These are phyloP conservation scores for Termitomyces bulborhizus DNA, from an alignment of 768 basidiomycete species.

Conservation along the genomic window DNA sequence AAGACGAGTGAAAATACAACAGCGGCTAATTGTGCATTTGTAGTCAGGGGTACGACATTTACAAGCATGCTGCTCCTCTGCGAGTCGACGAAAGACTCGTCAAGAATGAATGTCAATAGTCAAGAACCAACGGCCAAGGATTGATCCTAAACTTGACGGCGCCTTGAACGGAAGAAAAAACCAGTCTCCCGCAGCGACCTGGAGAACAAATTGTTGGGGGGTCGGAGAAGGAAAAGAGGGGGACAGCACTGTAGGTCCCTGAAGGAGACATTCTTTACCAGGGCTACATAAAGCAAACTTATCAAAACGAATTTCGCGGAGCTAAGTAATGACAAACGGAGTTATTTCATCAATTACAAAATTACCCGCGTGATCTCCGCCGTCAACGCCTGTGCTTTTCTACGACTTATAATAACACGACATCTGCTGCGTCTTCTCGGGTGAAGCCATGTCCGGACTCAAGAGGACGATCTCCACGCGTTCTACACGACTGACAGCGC, in stretches of 20 bases:
- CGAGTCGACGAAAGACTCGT: constrained; percentile 1
- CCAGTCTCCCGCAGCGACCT: neutral
- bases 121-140: neutral
- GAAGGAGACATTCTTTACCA: constrained; percentile 3
- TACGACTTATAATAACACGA: neutral
- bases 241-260: neutral
- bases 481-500: constrained; percentile 27
- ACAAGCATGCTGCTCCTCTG: constrained; percentile 10
- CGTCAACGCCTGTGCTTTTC: neutral
- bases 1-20: constrained; percentile 58
- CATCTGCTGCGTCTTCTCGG: neutral
- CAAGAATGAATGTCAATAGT: neutral
- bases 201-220: neutral
- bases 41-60: constrained; percentile 10
- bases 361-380: neutral
- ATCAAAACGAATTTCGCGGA: constrained; percentile 8
- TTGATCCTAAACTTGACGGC: constrained; percentile 1
- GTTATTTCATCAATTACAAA: constrained; percentile 1
- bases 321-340: constrained; percentile 4
- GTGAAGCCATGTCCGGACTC: constrained; percentile 9
- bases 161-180: neutral
- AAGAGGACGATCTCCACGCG: constrained; percentile 17
- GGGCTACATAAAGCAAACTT: constrained; percentile 13
- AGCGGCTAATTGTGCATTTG: constrained; percentile 33
- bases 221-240: constrained; percentile 1